Evolutionary conservation across 208 protist species (phyloP).

Genomic region (Borovskyia barvae): DNA sequence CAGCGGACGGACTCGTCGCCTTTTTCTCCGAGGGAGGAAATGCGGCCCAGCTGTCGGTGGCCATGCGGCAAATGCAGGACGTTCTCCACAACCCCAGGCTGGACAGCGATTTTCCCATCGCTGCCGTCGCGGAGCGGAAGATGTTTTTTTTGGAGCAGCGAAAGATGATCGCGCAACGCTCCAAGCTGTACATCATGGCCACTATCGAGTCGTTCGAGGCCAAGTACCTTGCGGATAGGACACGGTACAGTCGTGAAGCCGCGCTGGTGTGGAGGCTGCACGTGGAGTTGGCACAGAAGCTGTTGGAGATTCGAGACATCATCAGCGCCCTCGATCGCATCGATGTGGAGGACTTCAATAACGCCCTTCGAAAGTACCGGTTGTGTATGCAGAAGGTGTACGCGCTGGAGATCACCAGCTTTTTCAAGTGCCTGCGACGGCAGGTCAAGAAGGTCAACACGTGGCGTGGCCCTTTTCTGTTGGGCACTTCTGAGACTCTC

Average conservation of each 20-base stretch:
- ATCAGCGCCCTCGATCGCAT: constrained; percentile 63
- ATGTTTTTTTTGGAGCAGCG: constrained; percentile 74
- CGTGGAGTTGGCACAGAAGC: constrained; percentile 48
- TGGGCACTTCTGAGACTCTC: constrained; percentile 47
- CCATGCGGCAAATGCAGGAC: constrained; percentile 71
- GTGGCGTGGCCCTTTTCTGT: constrained; percentile 46
- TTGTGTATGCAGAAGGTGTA: constrained; percentile 83
- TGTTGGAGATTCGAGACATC: constrained; percentile 63
- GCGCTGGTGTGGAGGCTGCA: constrained; percentile 82
- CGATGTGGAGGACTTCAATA: constrained; percentile 66
- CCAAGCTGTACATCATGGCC: constrained; percentile 59
- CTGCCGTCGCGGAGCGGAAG: constrained; percentile 73
- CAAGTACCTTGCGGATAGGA: constrained; percentile 55
- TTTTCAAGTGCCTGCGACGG: constrained; percentile 66
- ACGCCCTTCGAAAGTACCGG: constrained; percentile 70
- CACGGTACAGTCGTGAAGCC: constrained; percentile 48
- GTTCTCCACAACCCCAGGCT: constrained; percentile 70
- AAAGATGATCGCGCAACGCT: constrained; percentile 68
- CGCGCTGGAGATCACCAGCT: constrained; percentile 61
- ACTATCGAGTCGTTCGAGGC: constrained; percentile 49
- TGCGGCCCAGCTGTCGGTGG: constrained; percentile 48
- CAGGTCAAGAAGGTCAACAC: constrained; percentile 57
- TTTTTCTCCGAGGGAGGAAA: constrained; percentile 78
- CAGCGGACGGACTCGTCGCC: constrained; percentile 38
- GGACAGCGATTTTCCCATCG: constrained; percentile 76